A percentile compares a stretch with the other conserved stretches of the same genome.
Evolutionary conservation across 2,329 filamentous ascomycete genomes (phyloP).

Genomic region (Fusarium sp.): DNA sequence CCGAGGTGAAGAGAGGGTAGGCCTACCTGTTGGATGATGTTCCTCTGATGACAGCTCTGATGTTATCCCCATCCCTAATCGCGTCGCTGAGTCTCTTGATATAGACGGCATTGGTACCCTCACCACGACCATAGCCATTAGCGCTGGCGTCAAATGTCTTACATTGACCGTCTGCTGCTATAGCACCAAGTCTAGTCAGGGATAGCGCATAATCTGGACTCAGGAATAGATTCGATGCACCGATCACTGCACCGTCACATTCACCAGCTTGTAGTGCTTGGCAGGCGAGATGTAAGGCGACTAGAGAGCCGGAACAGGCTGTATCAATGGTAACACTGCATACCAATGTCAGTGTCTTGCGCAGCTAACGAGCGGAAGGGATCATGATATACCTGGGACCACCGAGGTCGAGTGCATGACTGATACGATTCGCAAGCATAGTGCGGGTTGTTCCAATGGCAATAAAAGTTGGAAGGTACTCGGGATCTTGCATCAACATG

Average conservation of each 20-base stretch:
- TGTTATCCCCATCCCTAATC: conserved; percentile 63
- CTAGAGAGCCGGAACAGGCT: conserved; percentile 59
- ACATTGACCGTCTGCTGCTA: conserved; percentile 52
- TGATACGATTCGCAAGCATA: conserved; percentile 45
- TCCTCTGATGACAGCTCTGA: conserved; percentile 62
- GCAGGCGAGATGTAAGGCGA: conserved; percentile 57
- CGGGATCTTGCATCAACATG: conserved; percentile 45
- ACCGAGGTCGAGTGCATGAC: conserved; percentile 44
- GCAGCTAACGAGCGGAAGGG: neutral
- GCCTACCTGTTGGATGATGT: conserved; percentile 59
- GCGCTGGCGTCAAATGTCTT: conserved; percentile 64
- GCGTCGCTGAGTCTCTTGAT: conserved; percentile 67
- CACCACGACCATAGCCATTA: conserved; percentile 66
- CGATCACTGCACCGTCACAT: conserved; percentile 51
- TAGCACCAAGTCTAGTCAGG: conserved; percentile 42
- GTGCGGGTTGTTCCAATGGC: conserved; percentile 46
- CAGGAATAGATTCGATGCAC: conserved; percentile 49
- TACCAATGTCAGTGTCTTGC: conserved; percentile 17
- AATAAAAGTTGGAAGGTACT: conserved; percentile 45
- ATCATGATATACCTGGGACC: conserved; percentile 39
- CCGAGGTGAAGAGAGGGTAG: conserved; percentile 17
- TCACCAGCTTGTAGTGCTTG: conserved; percentile 51
- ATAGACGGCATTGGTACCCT: conserved; percentile 65
- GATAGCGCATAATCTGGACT: conserved; percentile 45
- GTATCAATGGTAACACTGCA: conserved; percentile 60